Conservation (phyloP, 2,329 filamentous ascomycete species). For the Fusarium sulawesiense region DNA sequence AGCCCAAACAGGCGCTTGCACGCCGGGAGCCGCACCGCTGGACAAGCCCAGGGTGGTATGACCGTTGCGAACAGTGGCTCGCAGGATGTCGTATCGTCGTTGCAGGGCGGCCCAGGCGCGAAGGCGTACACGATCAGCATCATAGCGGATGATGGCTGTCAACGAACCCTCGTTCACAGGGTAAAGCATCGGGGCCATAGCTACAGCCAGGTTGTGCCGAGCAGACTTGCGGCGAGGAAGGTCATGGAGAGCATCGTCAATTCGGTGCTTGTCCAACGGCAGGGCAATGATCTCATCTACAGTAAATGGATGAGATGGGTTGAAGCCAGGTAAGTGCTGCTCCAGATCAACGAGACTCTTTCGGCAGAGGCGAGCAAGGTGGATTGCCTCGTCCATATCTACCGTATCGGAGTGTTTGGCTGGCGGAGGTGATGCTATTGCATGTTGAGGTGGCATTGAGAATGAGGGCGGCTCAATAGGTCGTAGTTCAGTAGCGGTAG, state of each 20-base stretch:
- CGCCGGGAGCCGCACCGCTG: constrained; percentile 49
- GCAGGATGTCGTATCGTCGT: constrained; percentile 51
- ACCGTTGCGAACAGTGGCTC: constrained; percentile 50
- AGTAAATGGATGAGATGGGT: constrained; percentile 48
- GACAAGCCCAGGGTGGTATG: constrained; percentile 44
- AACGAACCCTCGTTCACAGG: constrained; percentile 51
- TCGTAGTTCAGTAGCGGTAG: constrained; percentile 49
- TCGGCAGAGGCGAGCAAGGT: constrained; percentile 48
- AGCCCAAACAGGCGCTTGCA: constrained; percentile 50
- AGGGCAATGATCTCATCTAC: constrained; percentile 52
- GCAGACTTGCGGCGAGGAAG: constrained; percentile 52
- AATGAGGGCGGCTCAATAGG: constrained; percentile 35
- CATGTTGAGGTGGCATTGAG: constrained; percentile 7
- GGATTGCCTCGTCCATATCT: constrained; percentile 44
- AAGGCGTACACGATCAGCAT: constrained; percentile 52
- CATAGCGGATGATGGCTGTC: constrained; percentile 53
- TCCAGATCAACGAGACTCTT: constrained; percentile 46
- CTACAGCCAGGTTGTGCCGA: constrained; percentile 47
- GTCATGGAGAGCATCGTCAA: constrained; percentile 48
- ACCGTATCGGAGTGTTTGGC: constrained; percentile 19
- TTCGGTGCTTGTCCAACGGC: constrained; percentile 47
- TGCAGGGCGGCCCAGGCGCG: constrained; percentile 53
- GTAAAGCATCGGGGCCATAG: constrained; percentile 50
- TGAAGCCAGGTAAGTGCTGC: constrained; percentile 44
- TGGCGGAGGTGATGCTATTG: neutral